Evolutionary conservation across 2,329 filamentous ascomycete species (phyloP), one percentile per base, ranked within the genome.

Genomic region (Aspergillus sp.): DNA sequence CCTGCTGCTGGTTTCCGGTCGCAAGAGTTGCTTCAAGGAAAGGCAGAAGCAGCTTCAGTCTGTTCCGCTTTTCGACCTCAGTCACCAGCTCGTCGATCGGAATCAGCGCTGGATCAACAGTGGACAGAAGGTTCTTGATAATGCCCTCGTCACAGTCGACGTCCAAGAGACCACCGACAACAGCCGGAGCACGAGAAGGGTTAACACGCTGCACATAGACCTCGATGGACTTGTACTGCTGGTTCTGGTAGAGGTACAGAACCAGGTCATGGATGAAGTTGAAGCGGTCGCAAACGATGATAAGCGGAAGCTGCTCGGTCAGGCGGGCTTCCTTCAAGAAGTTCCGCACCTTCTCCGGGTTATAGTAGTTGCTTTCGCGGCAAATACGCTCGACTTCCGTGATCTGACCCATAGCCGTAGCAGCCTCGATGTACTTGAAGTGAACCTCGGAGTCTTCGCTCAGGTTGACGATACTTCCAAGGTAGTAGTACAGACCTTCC

Each of bases 401-500:
- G 63, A 95, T 82, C 71, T 98, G 91, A 25, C 85, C 84, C 82
- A 95, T 94, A 64, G 84, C 87, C 20, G 90, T 95, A 27, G 94
- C 93, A 48, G 93, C 90, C 73, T 98, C 91, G 50, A 98, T 95
- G 71, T 98, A 98, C 78, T 98, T 98, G 83, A 96, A 98, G 66
- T 93, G 87, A 25, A 98, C 93, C 65, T 98, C 93, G 19, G 86
- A 80, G 60, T 97, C 93, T 68, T 97, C 89, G 49, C 88, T 95
- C 43, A 98, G 77, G 68, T 98, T 98, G 71, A 98, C 91, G 59
- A 98, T 94, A 67, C 90, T 95, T 52, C 93, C 93, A 13, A 98
- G 83, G 73, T 96, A 98, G 76, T 95, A 96, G 80, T 93, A 98
- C 4, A 98, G 83, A 67, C 93, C 93, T 70, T 98, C 93, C 3